These are phyloP conservation scores for Favolaschia claudopus DNA, from an alignment of 768 basidiomycete genomes.

Conservation along the genomic window DNA sequence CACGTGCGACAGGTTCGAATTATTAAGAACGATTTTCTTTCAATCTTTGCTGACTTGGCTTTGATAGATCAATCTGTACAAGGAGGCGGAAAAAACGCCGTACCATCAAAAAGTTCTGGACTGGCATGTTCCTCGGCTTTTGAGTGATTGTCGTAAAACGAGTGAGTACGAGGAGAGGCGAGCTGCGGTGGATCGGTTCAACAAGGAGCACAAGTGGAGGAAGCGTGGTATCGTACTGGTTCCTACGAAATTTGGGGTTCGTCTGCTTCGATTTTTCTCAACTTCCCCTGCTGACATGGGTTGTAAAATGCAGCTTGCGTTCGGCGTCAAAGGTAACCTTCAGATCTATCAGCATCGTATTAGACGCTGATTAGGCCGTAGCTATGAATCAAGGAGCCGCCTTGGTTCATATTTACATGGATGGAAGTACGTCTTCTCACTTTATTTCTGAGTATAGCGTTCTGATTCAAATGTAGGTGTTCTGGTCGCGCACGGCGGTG, in stretches of 20 bases:
- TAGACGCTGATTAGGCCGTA: neutral
- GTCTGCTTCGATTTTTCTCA: neutral
- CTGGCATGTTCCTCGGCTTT: conserved; percentile 26
- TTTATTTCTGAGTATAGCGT: neutral
- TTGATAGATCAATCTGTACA: conserved; percentile 25
- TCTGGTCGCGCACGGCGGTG: conserved; percentile 27
- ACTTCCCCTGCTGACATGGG: neutral
- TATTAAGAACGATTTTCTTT: neutral
- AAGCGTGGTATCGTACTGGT: conserved; percentile 27
- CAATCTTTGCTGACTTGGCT: neutral
- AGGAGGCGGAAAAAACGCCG: conserved; percentile 27
- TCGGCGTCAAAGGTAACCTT: conserved; percentile 21
- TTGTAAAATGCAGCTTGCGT: conserved; percentile 15
- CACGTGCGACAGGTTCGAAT: conserved; percentile 27
- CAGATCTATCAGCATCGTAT: too few species aligned
- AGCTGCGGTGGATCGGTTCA: conserved; percentile 23
- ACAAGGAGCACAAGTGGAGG: conserved; percentile 29
- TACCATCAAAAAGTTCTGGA: conserved; percentile 30
- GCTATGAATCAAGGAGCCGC: conserved; percentile 27
- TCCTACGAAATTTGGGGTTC: conserved; percentile 28
- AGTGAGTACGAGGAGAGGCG: conserved; percentile 26
- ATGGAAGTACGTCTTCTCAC: conserved; percentile 19
- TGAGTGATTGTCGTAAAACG: conserved; percentile 26
- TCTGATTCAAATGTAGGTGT: conserved; percentile 14
- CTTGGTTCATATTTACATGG: conserved; percentile 27